These are phyloP conservation scores for Draba incana DNA, from an alignment of 345 rosid species.

Conservation along the genomic window DNA sequence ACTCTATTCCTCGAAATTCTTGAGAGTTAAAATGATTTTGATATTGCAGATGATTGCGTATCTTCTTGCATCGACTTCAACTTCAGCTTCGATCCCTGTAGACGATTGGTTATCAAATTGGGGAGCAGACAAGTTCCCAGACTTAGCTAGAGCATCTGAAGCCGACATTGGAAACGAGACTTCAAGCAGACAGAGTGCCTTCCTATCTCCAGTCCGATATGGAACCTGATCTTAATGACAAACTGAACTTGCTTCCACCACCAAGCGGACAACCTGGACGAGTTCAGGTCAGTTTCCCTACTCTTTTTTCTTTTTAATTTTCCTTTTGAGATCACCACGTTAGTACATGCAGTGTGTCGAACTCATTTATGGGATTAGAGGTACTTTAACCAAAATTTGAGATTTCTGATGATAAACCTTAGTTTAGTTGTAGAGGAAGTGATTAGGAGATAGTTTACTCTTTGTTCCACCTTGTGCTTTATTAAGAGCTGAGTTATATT, in stretches of 20 bases:
- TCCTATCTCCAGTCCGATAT: constrained; percentile 95
- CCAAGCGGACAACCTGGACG: constrained; percentile 71
- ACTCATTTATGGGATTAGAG: background rate
- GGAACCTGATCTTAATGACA: constrained; percentile 70
- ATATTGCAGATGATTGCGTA: too few relatives aligned
- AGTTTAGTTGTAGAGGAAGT: background rate
- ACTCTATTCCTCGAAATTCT: too few relatives aligned
- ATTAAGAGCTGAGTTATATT: background rate
- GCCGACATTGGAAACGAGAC: constrained; percentile 96
- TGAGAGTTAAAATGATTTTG: too few relatives aligned
- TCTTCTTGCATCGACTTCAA: too few relatives aligned
- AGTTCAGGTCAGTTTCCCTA: constrained; percentile 59
- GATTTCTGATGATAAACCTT: background rate
- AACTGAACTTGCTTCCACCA: constrained; percentile 82
- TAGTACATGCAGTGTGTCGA: too few relatives aligned
- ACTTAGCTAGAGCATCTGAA: constrained; percentile 39
- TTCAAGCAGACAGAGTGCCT: constrained; percentile 79
- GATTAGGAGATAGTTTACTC: background rate
- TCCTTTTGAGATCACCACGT: background rate
- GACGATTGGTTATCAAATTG: too few relatives aligned
- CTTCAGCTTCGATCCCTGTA: too few relatives aligned
- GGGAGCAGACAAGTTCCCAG: too few relatives aligned
- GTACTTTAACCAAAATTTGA: background rate
- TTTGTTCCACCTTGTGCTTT: constrained; percentile 1
- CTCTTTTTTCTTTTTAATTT: background rate